Evolutionary conservation across 2,329 filamentous ascomycete species (phyloP), one percentile per base, ranked within the genome.

Genomic region (Aureobasidium zeae): DNA sequence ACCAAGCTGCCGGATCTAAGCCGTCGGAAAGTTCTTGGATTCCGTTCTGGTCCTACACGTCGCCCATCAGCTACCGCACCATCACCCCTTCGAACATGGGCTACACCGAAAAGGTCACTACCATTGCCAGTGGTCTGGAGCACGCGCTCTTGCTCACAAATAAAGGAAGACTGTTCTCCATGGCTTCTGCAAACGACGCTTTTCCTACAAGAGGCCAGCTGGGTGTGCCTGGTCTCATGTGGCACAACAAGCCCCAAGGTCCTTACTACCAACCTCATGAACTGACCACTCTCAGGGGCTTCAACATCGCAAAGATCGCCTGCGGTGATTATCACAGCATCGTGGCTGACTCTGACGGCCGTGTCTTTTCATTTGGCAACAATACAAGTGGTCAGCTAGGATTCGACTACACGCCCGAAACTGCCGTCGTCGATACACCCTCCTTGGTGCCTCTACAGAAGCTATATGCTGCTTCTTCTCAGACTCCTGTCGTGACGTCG

Each of bases 381-480:
- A 96, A 96, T 64, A 79, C 80, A 0, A 76, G 77, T 31, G 91
- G 91, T n/a, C 91, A 96, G 62, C 72, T 96, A 3, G 89, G 89
- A n/a, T 79, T 89, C 54, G 77, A 86, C 38, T 76, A 74, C 42
- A 77, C 78, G 36, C 60, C 73, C 0, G 74, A 81, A 20, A 68
- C 76, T 12, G 70, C 76, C 6, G 74, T 67, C 46, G 68, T 83
- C 17, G 83, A 89, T 51, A 72, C 73, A 0, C 87, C 91, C 0
- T 76, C 79, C 3, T 72, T 80, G 5, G 60, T 96, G 2, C 75
- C 84, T 1, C 73, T 85, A 28, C 74, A 77, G 48, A 76, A 74
- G 49, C 76, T 94, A 5, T 95, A 95, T 61, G 69, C 71, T 32
- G 78, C 76, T 37, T 78, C 76, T 4, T 73, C 70, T 2, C 72